Evolutionary conservation across 495 filamentous ascomycete genomes (phyloP).

Genomic region (Hypoxylon trugodes): DNA sequence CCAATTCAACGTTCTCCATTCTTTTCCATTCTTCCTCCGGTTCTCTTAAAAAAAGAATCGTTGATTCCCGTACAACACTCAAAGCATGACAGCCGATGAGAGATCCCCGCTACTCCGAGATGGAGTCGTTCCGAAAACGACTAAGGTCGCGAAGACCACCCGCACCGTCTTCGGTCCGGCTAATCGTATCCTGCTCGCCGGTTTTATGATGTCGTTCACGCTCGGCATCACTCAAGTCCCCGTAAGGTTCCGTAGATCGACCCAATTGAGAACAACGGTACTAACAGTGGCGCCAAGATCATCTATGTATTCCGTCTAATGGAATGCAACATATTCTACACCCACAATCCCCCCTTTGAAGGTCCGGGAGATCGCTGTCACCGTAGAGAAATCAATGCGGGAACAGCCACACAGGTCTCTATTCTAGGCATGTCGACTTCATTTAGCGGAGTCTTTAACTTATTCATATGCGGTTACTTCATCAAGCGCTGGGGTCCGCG

Average conservation of each 20-base stretch:
- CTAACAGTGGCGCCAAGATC: conserved; percentile 49
- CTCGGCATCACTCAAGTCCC: conserved; percentile 68
- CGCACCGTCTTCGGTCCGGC: conserved; percentile 43
- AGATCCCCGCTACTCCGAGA: conserved; percentile 41
- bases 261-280: background rate
- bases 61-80: background rate
- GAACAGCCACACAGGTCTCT: conserved; percentile 61
- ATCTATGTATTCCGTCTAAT: conserved; percentile 67
- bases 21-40: background rate
- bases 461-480: conserved; percentile 65
- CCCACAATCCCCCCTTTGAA: conserved; percentile 48
- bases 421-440: conserved; percentile 61
- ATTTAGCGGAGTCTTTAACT: conserved; percentile 61
- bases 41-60: background rate
- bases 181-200: conserved; percentile 58
- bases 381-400: conserved; percentile 59
- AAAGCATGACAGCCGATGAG: conserved; percentile 37
- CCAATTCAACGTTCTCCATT: background rate
- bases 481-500: conserved; percentile 65
- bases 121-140: conserved; percentile 19
- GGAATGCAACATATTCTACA: conserved; percentile 66
- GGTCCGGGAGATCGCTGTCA: conserved; percentile 55
- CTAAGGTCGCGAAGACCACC: conserved; percentile 20
- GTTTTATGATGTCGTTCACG: conserved; percentile 63
- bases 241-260: conserved; percentile 40